These are phyloP conservation scores for Flaveria linearis DNA, from an alignment of 129 eudicot species.

Conservation along the genomic window DNA sequence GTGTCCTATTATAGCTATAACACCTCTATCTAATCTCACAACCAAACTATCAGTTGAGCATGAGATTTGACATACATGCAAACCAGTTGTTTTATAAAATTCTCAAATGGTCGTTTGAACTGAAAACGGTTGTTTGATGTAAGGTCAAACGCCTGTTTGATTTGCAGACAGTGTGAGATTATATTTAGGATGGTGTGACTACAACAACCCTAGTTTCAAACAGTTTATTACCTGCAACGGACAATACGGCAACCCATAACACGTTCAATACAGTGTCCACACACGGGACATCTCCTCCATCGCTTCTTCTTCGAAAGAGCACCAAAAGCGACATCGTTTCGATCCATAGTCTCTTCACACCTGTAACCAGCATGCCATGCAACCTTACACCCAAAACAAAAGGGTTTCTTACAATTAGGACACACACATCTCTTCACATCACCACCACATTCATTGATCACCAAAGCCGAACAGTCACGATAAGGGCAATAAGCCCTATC, in stretches of 20 bases:
- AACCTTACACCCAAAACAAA: constrained; percentile 55
- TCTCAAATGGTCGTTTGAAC: no score
- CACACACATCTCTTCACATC: constrained; percentile 42
- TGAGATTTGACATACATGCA: no score
- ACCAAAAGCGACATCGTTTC: constrained; percentile 62
- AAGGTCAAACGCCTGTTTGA: no score
- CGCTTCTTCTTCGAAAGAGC: constrained; percentile 50
- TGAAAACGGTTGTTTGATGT: no score
- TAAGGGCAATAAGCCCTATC: constrained; percentile 65
- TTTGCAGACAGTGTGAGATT: no score
- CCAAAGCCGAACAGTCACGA: constrained; percentile 54
- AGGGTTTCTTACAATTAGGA: constrained; percentile 55
- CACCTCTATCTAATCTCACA: no score
- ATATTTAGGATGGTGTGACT: no score
- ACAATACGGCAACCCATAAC: constrained; percentile 52
- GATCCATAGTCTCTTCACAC: constrained; percentile 70
- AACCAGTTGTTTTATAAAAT: no score
- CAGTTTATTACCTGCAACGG: background rate
- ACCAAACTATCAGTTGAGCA: no score
- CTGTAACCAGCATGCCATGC: constrained; percentile 67
- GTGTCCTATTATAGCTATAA: no score
- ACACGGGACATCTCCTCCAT: constrained; percentile 70
- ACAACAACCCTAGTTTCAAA: no score
- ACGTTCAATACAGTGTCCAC: constrained; percentile 59
- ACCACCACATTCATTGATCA: constrained; percentile 68